Conservation (phyloP, 495 filamentous ascomycete genomes). For the Podospora australis region DNA sequence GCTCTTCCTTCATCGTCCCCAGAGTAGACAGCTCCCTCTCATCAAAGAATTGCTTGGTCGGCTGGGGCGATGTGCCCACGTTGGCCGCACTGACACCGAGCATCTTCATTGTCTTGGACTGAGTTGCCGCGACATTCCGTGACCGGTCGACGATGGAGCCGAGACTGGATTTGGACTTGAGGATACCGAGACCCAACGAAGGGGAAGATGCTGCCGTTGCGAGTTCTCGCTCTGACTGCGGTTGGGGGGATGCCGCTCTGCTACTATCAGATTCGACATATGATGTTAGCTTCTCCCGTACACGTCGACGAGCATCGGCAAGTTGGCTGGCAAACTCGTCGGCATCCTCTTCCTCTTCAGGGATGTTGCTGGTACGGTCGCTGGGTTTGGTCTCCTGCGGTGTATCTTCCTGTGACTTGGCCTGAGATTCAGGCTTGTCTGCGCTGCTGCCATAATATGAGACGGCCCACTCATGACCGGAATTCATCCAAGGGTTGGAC, state of each 20-base stretch:
- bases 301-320: constrained; percentile 64
- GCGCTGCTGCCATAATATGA: constrained; percentile 22
- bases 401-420: constrained; percentile 18
- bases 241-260: constrained; percentile 49
- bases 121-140: constrained; percentile 25
- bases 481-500: constrained; percentile 49
- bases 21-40: constrained; percentile 23
- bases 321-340: constrained; percentile 79
- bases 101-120: constrained; percentile 65
- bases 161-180: constrained; percentile 62
- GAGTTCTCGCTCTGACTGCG: constrained; percentile 37
- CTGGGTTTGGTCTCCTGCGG: constrained; percentile 8
- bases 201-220: constrained; percentile 41
- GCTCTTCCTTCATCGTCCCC: constrained; percentile 24
- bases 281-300: constrained; percentile 73
- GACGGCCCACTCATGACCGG: constrained; percentile 43
- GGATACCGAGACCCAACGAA: constrained; percentile 58
- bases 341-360: constrained; percentile 46
- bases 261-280: constrained; percentile 59
- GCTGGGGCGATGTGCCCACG: constrained; percentile 47
- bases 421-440: constrained; percentile 5
- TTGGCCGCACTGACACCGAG: constrained; percentile 54
- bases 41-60: constrained; percentile 28
- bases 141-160: constrained; percentile 49
- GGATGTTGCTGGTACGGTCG: constrained; percentile 17